Percentiles rank a stretch among this genome's conserved stretches.
These are phyloP conservation scores for Fragaria nilgerrensis DNA, from an alignment of 306 rosid species.

Conservation along the genomic window DNA sequence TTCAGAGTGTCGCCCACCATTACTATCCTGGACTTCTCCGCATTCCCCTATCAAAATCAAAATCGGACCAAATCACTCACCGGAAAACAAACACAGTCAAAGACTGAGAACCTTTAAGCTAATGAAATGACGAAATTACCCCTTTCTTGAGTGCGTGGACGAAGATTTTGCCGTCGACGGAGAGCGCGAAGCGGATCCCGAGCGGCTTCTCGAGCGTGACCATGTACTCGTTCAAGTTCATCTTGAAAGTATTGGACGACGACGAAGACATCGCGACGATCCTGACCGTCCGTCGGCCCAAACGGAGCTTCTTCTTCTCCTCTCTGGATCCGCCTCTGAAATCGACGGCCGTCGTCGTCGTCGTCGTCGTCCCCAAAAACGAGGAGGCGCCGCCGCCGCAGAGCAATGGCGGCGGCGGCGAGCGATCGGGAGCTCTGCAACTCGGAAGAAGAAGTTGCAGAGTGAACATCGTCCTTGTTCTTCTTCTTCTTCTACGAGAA, in stretches of 20 bases:
- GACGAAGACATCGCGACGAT: conserved; percentile 47
- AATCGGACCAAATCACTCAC: not conserved
- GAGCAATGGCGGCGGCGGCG: conserved; percentile 23
- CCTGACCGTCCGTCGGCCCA: conserved; percentile 5
- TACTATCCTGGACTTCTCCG: conserved; percentile 83
- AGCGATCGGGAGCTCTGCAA: conserved; percentile 27
- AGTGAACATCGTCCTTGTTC: conserved; percentile 36
- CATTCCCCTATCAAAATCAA: conserved; percentile 60
- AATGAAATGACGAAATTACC: conserved; percentile 33
- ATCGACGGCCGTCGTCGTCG: conserved; percentile 10
- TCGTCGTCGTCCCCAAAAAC: conserved; percentile 33
- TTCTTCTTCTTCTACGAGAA: not conserved
- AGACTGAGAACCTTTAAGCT: no score
- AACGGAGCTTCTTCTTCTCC: not conserved
- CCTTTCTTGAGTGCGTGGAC: conserved; percentile 86
- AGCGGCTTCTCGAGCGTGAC: conserved; percentile 85
- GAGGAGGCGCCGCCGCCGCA: conserved; percentile 23
- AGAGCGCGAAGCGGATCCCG: conserved; percentile 84
- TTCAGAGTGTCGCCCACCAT: conserved; percentile 95
- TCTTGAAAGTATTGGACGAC: conserved; percentile 39
- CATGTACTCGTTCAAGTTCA: conserved; percentile 84
- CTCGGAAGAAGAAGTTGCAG: conserved; percentile 45
- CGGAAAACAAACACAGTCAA: no score
- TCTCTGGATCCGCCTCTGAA: not conserved
- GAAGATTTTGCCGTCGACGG: conserved; percentile 71